A percentile compares a stretch with the other conserved stretches of the same genome.
Conservation (phyloP, 768 basidiomycete species). For the Hericium alpestre region DNA sequence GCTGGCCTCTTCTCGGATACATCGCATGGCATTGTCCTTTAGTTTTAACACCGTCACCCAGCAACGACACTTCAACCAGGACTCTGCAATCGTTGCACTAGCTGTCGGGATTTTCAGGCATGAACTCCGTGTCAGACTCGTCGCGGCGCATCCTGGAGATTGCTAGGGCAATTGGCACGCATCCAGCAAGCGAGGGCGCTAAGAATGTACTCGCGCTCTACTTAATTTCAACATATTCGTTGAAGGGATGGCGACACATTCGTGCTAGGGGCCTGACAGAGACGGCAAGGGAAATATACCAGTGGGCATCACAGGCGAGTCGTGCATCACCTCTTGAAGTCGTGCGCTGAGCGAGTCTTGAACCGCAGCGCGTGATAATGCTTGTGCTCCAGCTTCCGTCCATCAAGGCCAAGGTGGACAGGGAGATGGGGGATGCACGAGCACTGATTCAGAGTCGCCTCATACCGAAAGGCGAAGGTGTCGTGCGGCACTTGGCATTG, state of each 20-base stretch:
- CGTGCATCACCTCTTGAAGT: neutral
- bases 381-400: constrained; percentile 54
- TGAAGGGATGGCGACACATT: constrained; percentile 52
- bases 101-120: neutral
- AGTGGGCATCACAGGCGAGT: constrained; percentile 41
- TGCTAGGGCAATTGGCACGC: neutral
- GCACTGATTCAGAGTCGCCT: constrained; percentile 58
- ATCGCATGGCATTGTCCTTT: too few species aligned
- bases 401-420: constrained; percentile 45
- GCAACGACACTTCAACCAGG: too few species aligned
- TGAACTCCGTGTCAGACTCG: constrained; percentile 1
- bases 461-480: constrained; percentile 49
- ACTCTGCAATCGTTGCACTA: too few species aligned
- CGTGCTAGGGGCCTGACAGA: constrained; percentile 48
- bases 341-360: neutral
- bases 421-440: constrained; percentile 55
- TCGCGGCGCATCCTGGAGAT: constrained; percentile 6
- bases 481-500: constrained; percentile 55
- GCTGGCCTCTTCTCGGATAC: too few species aligned
- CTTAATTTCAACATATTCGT: constrained; percentile 36
- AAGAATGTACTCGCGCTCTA: constrained; percentile 54
- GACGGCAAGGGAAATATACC: constrained; percentile 42
- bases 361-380: constrained; percentile 38
- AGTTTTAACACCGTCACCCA: too few species aligned
- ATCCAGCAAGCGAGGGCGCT: constrained; percentile 29